A percentile compares a stretch with the other conserved stretches of the same genome.
Evolutionary conservation across 148 eudicot genomes (phyloP).

Genomic region (Rhododendron mucronatum): DNA sequence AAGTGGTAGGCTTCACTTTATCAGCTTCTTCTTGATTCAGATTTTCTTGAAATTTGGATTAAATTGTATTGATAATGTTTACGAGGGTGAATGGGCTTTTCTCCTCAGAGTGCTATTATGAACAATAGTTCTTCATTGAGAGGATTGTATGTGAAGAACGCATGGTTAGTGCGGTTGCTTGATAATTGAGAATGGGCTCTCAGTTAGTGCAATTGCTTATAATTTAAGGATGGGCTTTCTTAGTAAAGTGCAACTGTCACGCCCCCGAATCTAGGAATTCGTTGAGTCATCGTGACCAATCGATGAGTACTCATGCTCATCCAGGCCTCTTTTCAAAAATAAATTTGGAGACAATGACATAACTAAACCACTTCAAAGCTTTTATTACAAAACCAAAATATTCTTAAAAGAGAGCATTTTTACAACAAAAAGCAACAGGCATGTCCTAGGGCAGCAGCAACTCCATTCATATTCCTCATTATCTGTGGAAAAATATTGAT

Average conservation of each 20-base stretch:
- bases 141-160: background rate
- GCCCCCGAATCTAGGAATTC: too few relatives aligned
- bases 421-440: background rate
- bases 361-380: slow-evolving; percentile 26
- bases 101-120: background rate
- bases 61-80: background rate
- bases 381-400: slow-evolving; percentile 35
- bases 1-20: background rate
- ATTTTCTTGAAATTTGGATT: background rate
- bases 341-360: too few relatives aligned
- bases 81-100: background rate
- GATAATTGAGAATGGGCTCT: background rate
- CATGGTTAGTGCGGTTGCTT: background rate
- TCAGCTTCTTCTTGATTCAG: background rate
- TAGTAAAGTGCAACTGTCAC: background rate
- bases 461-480: too few relatives aligned
- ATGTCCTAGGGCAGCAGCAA: too few relatives aligned
- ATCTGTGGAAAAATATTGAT: too few relatives aligned
- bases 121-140: background rate
- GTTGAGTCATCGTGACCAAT: too few relatives aligned
- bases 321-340: too few relatives aligned
- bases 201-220: background rate
- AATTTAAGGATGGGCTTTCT: background rate
- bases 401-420: background rate
- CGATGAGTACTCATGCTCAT: too few relatives aligned